Conservation (phyloP, 495 filamentous ascomycete genomes). For the Neurospora tetraspora region DNA sequence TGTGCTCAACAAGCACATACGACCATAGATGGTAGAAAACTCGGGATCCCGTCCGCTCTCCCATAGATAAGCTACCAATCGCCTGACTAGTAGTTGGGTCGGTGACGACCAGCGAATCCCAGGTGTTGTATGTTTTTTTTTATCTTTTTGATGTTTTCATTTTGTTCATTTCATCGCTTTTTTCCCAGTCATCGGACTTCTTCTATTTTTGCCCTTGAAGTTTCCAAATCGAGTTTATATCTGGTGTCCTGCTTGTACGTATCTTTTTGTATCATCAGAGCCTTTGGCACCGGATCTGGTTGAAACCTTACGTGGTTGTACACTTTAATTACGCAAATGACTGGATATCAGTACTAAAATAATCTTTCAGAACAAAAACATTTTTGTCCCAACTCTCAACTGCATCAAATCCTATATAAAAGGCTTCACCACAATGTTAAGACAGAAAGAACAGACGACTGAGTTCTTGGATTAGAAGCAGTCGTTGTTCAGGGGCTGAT, state of each 20-base stretch:
- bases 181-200: neutral
- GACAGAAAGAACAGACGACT: neutral
- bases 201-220: neutral
- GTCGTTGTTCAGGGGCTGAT: neutral
- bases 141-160: no score
- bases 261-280: neutral
- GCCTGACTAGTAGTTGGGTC: constrained; percentile 37
- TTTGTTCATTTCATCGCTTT: no score
- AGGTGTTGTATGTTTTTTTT: constrained; percentile 33
- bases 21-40: no score
- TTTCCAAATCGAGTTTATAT: neutral
- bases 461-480: neutral
- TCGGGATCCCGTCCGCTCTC: no score
- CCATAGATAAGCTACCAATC: neutral
- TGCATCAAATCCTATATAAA: neutral
- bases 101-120: constrained; percentile 31
- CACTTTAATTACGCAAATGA: neutral
- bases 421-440: neutral
- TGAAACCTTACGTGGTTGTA: neutral
- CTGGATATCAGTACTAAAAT: neutral
- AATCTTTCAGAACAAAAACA: neutral
- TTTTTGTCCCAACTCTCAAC: neutral
- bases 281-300: neutral
- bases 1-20: no score
- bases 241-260: neutral